A percentile compares a stretch with the other conserved stretches of the same genome.
Evolutionary conservation across 2,329 filamentous ascomycete genomes (phyloP).

Genomic region (Diaporthe citriasiana): DNA sequence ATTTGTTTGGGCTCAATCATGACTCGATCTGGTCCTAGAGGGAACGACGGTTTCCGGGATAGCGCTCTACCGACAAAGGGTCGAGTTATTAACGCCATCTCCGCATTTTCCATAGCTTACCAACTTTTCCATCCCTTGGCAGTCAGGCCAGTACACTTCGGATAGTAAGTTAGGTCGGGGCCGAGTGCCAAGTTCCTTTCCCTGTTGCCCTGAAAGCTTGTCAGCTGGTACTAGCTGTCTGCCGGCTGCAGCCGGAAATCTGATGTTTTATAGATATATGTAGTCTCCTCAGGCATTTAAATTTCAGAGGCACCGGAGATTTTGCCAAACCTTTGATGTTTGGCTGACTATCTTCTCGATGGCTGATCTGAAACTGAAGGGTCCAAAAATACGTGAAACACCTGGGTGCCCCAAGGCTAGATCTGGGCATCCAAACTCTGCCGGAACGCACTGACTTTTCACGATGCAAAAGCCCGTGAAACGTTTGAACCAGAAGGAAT

Average conservation of each 20-base stretch:
- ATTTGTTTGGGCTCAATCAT: no score
- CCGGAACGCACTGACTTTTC: neutral
- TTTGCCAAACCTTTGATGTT: neutral
- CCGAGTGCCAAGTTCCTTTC: no score
- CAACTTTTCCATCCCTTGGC: no score
- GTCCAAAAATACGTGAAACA: conserved; percentile 14
- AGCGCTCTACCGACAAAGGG: no score
- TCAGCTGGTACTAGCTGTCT: no score
- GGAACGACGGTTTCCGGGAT: no score
- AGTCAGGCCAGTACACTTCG: no score
- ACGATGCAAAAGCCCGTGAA: neutral
- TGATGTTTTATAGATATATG: no score
- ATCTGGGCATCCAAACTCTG: neutral
- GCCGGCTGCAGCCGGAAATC: neutral
- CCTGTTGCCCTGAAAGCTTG: neutral
- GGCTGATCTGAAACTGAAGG: neutral
- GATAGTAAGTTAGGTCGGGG: no score
- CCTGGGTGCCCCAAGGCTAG: neutral
- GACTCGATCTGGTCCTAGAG: no score
- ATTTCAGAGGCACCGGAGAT: neutral
- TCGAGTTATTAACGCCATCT: no score
- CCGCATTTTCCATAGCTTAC: no score
- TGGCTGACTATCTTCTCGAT: neutral
- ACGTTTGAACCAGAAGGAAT: neutral
- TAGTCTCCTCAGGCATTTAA: neutral